Percentiles rank a stretch among this genome's conserved stretches.
Conservation (phyloP, 176 grass and related monocot species). For the Lolium rigidum region DNA sequence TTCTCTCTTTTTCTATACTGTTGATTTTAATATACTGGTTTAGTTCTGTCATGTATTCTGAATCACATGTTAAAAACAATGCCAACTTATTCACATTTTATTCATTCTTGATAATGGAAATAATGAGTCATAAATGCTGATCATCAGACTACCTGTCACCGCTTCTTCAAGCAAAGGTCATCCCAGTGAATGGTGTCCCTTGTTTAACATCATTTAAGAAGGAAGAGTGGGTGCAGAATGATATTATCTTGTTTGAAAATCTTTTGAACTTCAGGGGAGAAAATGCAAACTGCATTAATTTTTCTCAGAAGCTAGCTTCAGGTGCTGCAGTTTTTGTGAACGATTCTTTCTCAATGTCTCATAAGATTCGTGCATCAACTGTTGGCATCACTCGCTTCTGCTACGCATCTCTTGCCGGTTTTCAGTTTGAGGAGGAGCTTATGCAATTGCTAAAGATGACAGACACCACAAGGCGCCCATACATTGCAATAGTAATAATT, state of each 20-base stretch:
- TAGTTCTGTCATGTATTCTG: conserved; percentile 4
- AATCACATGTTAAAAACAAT: neutral
- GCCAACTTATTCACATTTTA: neutral
- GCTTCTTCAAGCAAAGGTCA: conserved; percentile 76
- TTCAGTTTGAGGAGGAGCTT: conserved; percentile 85
- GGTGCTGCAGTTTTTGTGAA: conserved; percentile 72
- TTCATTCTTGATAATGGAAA: conserved; percentile 16
- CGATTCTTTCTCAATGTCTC: conserved; percentile 85
- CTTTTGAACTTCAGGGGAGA: conserved; percentile 81
- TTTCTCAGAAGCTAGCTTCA: conserved; percentile 79
- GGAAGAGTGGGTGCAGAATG: conserved; percentile 46
- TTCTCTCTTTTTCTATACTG: conserved; percentile 14
- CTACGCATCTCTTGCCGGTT: conserved; percentile 84
- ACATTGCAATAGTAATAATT: conserved; percentile 90
- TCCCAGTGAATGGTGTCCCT: conserved; percentile 51
- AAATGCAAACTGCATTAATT: conserved; percentile 74
- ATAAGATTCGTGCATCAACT: conserved; percentile 93
- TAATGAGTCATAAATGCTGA: conserved; percentile 35
- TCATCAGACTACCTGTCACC: conserved; percentile 77
- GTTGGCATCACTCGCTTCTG: conserved; percentile 90
- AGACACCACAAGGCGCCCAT: conserved; percentile 65
- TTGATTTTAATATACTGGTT: conserved; percentile 18
- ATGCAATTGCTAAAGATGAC: conserved; percentile 65
- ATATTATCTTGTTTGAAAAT: conserved; percentile 79
- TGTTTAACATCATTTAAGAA: conserved; percentile 49